Evolutionary conservation across 129 eudicot species (phyloP), one percentile per base, ranked within the genome.

Genomic region (Arctium lappa): DNA sequence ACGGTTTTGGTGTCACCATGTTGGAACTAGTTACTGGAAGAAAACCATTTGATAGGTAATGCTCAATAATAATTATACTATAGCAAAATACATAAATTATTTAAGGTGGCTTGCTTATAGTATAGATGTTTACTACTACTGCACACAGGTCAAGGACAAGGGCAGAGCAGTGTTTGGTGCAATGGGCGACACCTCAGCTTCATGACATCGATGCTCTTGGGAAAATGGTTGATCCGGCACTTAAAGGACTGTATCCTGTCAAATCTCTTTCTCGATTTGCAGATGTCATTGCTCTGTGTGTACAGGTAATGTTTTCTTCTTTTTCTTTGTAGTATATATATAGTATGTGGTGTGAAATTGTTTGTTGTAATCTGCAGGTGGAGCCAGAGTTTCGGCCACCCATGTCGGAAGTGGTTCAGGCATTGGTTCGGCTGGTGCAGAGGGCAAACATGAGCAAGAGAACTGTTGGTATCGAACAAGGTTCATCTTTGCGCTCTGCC

Each of bases 221-320:
- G 3, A 87, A 79, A 65, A 91, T 94, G 97, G 97, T 89, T 22
- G 98, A 94, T 87, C 98, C 97, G 36, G 85, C 97, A 8, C 79
- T 94, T 13, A 80, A 87, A 29, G 97, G 98, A 66, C 75, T 86
- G 22, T 94, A 94, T 85, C 93, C 97, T 37, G 88, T 91, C 36
- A 94, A 94, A 83, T 89, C 94, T 53, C 86, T 94, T 40, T 94
- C 98, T n/a, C 87, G 86, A 72, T 89, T 94, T 79, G 98, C 98
- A 42, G 94, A 92, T 84, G 85, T 89, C 5, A 82, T 90, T 34
- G 90, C 93, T 75, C 88, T 87, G 2, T 92, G 97, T 60, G 86
- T 92, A 30, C 97, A 92, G 93, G 92, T 89, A 11, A 77, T 66
- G 27, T 29, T 39, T 63, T 32, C 53, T 37, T 46, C 46, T 60